Evolutionary conservation across 805 yeast species (phyloP).

Genomic region (Danielia reshetovae): DNA sequence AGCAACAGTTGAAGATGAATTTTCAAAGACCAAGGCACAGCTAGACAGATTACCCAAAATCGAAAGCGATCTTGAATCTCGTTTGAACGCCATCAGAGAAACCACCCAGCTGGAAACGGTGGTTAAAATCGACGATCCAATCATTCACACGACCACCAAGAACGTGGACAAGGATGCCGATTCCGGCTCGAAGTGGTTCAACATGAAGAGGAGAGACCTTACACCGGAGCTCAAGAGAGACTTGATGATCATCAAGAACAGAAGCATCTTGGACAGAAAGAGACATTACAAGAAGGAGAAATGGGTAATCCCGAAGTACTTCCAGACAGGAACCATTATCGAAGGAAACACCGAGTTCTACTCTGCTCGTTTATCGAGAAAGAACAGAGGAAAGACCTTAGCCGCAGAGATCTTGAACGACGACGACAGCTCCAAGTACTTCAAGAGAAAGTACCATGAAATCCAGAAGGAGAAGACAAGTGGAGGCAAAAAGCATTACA

Average conservation of each 20-base stretch:
- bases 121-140: conserved; percentile 34
- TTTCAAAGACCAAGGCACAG: conserved; percentile 32
- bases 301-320: conserved; percentile 71
- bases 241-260: conserved; percentile 70
- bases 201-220: conserved; percentile 16
- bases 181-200: conserved; percentile 17
- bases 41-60: conserved; percentile 40
- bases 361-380: conserved; percentile 60
- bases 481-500: conserved; percentile 67
- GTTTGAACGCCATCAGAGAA: conserved; percentile 13
- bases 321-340: conserved; percentile 85
- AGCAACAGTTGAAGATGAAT: conserved; percentile 16
- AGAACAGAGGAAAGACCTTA: conserved; percentile 71
- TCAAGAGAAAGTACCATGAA: conserved; percentile 78
- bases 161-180: conserved; percentile 12
- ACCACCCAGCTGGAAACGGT: conserved; percentile 20
- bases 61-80: conserved; percentile 25
- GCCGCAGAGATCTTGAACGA: conserved; percentile 82
- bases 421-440: conserved; percentile 63
- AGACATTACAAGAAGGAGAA: conserved; percentile 88
- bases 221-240: conserved; percentile 67
- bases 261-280: conserved; percentile 92
- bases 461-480: conserved; percentile 60
- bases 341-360: conserved; percentile 80
- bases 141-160: background rate